phyloP scores from a whole-genome alignment of 2,329 filamentous ascomycete species.

The Incumbomyces lentus region DNA sequence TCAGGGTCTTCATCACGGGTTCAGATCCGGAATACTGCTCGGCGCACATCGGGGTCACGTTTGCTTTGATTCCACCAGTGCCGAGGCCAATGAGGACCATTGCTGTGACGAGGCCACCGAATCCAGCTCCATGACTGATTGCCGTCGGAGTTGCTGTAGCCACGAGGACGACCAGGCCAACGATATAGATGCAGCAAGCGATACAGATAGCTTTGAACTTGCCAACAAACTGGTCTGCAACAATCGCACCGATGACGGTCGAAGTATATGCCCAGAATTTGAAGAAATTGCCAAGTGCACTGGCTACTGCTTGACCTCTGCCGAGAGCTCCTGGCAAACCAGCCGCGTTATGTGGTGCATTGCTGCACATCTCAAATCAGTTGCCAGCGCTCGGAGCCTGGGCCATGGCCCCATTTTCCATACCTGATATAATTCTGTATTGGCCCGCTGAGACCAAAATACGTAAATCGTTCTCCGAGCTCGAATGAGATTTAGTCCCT shows the following conservation, averaged over 20 bases:
- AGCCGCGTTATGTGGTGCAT: too few relatives aligned
- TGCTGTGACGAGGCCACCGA: slow-evolving; percentile 47
- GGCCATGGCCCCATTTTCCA: too few relatives aligned
- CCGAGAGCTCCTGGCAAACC: slow-evolving; percentile 21
- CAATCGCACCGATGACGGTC: slow-evolving; percentile 48
- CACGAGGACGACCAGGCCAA: too few relatives aligned
- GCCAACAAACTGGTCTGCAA: slow-evolving; percentile 52
- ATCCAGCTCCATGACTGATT: slow-evolving; percentile 21
- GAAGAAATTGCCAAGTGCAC: slow-evolving; percentile 43
- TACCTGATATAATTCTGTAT: slow-evolving; percentile 27
- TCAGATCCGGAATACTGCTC: slow-evolving; percentile 54
- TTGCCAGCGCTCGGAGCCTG: too few relatives aligned
- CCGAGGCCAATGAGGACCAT: slow-evolving; percentile 56
- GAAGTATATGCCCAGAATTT: slow-evolving; percentile 47
- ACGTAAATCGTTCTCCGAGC: slow-evolving; percentile 15
- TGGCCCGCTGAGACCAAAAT: slow-evolving; percentile 38
- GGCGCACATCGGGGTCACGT: slow-evolving; percentile 50
- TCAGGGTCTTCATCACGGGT: slow-evolving; percentile 34
- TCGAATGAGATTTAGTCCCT: too few relatives aligned
- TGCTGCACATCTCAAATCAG: too few relatives aligned
- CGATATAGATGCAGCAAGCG: slow-evolving; percentile 37
- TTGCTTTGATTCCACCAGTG: slow-evolving; percentile 61
- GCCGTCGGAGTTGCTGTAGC: too few relatives aligned
- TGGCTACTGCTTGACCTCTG: slow-evolving; percentile 36
- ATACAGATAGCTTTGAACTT: slow-evolving; percentile 50